Conservation (phyloP, 352 stramenopile genomes). For the Pythium rishiriense region DNA sequence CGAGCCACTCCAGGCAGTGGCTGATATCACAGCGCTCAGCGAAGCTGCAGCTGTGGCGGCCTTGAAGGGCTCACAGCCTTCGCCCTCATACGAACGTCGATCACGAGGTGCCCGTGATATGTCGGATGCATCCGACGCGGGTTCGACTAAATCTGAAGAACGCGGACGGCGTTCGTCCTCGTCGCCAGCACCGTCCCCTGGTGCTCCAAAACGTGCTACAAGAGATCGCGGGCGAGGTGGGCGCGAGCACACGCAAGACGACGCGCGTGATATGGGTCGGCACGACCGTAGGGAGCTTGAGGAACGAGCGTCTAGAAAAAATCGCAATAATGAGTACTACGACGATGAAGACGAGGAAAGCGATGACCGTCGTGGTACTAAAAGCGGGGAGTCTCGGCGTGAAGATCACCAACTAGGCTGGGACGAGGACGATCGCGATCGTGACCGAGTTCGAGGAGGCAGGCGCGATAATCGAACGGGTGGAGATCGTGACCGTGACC, state of each 20-base stretch:
- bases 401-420: slow-evolving; percentile 22
- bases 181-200: slow-evolving; percentile 25
- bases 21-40: slow-evolving; percentile 58
- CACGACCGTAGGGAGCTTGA: neutral
- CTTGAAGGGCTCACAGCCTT: slow-evolving; percentile 22
- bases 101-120: slow-evolving; percentile 28
- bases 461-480: neutral
- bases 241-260: slow-evolving; percentile 4
- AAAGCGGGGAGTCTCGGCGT: slow-evolving; percentile 20
- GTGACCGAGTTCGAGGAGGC: neutral
- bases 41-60: slow-evolving; percentile 24
- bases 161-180: slow-evolving; percentile 15
- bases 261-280: neutral
- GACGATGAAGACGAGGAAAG: slow-evolving; percentile 16
- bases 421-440: slow-evolving; percentile 26
- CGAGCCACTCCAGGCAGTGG: slow-evolving; percentile 40
- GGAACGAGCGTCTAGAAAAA: neutral
- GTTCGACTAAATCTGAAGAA: slow-evolving; percentile 27
- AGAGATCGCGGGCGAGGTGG: slow-evolving; percentile 3
- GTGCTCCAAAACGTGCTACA: slow-evolving; percentile 2
- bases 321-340: neutral
- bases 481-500: slow-evolving; percentile 2
- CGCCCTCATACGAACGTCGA: slow-evolving; percentile 25
- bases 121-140: slow-evolving; percentile 41
- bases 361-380: slow-evolving; percentile 11